Conservation (phyloP, 306 rosid genomes). For the Glycine tomentella region DNA sequence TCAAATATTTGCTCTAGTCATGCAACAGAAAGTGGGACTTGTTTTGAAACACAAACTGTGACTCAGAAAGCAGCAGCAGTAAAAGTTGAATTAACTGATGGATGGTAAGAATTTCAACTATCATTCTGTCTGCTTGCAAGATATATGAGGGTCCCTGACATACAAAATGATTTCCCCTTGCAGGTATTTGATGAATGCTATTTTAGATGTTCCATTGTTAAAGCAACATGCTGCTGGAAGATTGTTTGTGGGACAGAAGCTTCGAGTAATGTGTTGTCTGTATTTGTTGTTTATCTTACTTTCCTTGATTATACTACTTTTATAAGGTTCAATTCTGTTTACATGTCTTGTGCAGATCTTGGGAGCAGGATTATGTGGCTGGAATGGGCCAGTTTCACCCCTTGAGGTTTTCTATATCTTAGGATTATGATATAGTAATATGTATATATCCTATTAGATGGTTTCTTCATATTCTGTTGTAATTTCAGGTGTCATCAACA, state of each 20-base stretch:
- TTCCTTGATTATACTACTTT: slow-evolving; percentile 32
- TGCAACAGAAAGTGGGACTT: slow-evolving; percentile 51
- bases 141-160: slow-evolving; percentile 44
- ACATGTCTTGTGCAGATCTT: slow-evolving; percentile 74
- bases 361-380: slow-evolving; percentile 88
- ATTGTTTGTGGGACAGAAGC: slow-evolving; percentile 90
- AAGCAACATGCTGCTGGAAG: slow-evolving; percentile 74
- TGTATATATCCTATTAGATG: slow-evolving; percentile 19
- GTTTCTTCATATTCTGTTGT: slow-evolving; percentile 50
- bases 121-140: slow-evolving; percentile 17
- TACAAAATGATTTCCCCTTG: slow-evolving; percentile 43
- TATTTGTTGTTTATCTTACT: slow-evolving; percentile 27
- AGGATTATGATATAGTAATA: slow-evolving; percentile 26
- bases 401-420: slow-evolving; percentile 73
- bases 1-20: slow-evolving; percentile 65
- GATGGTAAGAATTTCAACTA: slow-evolving; percentile 59
- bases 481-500: slow-evolving; percentile 66
- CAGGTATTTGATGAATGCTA: slow-evolving; percentile 86
- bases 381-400: slow-evolving; percentile 80
- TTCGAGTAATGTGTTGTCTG: slow-evolving; percentile 64
- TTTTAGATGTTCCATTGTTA: slow-evolving; percentile 75
- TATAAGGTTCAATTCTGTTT: slow-evolving; percentile 41
- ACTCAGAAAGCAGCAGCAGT: slow-evolving; percentile 51
- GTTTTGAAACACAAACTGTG: slow-evolving; percentile 37
- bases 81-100: slow-evolving; percentile 85